A percentile compares a stretch with the other conserved stretches of the same genome.
Conservation (phyloP, 345 rosid species). For the Salix koriyanagi region DNA sequence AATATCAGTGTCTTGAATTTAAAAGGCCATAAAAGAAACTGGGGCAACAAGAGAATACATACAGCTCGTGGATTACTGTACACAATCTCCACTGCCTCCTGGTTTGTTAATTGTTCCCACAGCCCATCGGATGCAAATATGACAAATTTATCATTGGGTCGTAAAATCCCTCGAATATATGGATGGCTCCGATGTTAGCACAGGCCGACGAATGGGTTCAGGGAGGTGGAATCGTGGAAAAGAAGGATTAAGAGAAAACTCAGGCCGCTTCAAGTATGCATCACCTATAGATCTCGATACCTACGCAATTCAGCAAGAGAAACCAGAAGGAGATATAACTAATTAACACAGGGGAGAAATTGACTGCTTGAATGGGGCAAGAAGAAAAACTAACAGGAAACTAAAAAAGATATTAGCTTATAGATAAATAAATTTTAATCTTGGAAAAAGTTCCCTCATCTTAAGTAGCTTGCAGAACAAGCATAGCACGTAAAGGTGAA, state of each 20-base stretch:
- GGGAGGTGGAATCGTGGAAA: conserved; percentile 80
- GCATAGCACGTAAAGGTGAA: background rate
- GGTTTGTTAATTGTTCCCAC: conserved; percentile 81
- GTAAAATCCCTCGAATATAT: conserved; percentile 57
- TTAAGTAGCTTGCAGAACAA: background rate
- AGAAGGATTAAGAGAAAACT: conserved; percentile 78
- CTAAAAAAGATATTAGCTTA: background rate
- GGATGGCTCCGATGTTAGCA: conserved; percentile 75
- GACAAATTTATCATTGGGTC: conserved; percentile 67
- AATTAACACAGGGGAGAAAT: background rate
- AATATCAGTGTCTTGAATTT: background rate
- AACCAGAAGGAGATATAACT: background rate
- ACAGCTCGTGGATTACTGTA: conserved; percentile 61
- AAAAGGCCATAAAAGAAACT: background rate
- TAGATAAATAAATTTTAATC: background rate
- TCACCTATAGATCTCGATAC: conserved; percentile 95
- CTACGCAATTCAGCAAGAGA: conserved; percentile 29
- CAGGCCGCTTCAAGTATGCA: conserved; percentile 87
- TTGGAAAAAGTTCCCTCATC: background rate
- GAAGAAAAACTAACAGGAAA: background rate
- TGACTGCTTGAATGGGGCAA: background rate
- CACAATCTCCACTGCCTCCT: conserved; percentile 81
- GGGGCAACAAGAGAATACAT: conserved; percentile 22
- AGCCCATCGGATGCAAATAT: conserved; percentile 97
- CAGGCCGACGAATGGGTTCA: conserved; percentile 71